Evolutionary conservation across 768 basidiomycete genomes (phyloP), one percentile per base, ranked within the genome.

Genomic region (Austroboletus eburneus): DNA sequence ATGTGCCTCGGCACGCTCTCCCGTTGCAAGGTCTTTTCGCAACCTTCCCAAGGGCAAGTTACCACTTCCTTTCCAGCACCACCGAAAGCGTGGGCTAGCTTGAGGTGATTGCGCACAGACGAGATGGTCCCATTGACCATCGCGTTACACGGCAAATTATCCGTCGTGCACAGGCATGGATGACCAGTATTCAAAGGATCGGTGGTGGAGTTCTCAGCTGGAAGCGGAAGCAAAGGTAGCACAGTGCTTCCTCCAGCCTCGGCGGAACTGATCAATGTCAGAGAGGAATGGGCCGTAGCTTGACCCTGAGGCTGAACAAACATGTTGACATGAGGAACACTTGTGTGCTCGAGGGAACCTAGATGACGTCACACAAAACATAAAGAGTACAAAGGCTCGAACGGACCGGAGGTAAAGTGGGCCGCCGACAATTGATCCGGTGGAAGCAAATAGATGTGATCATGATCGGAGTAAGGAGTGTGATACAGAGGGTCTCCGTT

Each of bases 1-100:
- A 62, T 53, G 18, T 62, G 61, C 9, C 61, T 46, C 0, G 58
- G 45, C 3, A 62, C 20, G 12, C 29, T 62, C 27, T 62, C 60
- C 12, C 43, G 29, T 24, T 53, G 57, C 7, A 62, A 8, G 1
- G 1, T 0, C 2, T 23, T 18, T 1, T 18, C 4, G n/a, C 61
- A 62, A 3, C 45, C 50, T 0, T 2, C 9, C 57, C 60, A 59
- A 5, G 21, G 9, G 29, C 61, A 62, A 7, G 0, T 5, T 0
- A 41, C 27, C 2, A 0, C 0, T 9, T 48, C 42, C 48, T 51
- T 59, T 5, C 49, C 51, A 3, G 27, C 21, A 2, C 36, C n/a
- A 5, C 22, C 17, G 33, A 62, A 50, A 0, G 2, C 16, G n/a
- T 62, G 60, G 13, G 0, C 46, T 4, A 0, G 9, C 4, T 45